These are phyloP conservation scores for Thinopyrum obtusiflorum DNA, from an alignment of 202 grass and related monocot species.

Conservation along the genomic window DNA sequence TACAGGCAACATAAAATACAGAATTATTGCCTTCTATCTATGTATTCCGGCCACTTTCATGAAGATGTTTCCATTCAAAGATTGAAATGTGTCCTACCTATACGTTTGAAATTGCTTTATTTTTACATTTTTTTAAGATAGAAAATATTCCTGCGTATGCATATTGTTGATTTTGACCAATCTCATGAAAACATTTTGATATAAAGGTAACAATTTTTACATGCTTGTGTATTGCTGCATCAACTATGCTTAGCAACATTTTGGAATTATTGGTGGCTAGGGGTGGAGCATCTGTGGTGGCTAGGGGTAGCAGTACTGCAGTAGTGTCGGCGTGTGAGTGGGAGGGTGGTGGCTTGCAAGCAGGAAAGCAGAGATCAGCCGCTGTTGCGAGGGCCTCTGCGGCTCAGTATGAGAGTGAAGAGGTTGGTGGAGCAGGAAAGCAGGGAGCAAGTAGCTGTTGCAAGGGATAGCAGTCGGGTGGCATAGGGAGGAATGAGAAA, in stretches of 20 bases:
- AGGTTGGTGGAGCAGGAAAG: conserved; percentile 14
- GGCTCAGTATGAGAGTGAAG: conserved; percentile 36
- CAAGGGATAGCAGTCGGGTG: neutral
- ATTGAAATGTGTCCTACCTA: neutral
- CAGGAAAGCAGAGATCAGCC: neutral
- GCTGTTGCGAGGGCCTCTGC: neutral
- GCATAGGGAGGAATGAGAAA: neutral
- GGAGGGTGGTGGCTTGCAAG: neutral
- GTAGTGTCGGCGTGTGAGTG: neutral
- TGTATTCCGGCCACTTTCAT: neutral
- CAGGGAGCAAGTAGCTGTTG: neutral
- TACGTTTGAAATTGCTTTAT: neutral
- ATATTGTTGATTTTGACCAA: neutral
- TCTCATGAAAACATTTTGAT: neutral
- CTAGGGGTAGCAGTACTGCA: neutral
- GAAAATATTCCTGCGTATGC: neutral
- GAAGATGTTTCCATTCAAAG: neutral
- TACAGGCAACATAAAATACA: neutral
- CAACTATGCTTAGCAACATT: neutral
- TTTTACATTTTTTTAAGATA: no score
- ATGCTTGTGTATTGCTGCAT: neutral
- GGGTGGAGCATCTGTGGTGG: neutral
- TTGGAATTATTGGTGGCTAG: neutral
- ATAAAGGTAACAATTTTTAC: neutral
- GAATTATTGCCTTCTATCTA: neutral